These are phyloP conservation scores for Orbilia javanica DNA, from an alignment of 2,329 filamentous ascomycete species.

Conservation along the genomic window DNA sequence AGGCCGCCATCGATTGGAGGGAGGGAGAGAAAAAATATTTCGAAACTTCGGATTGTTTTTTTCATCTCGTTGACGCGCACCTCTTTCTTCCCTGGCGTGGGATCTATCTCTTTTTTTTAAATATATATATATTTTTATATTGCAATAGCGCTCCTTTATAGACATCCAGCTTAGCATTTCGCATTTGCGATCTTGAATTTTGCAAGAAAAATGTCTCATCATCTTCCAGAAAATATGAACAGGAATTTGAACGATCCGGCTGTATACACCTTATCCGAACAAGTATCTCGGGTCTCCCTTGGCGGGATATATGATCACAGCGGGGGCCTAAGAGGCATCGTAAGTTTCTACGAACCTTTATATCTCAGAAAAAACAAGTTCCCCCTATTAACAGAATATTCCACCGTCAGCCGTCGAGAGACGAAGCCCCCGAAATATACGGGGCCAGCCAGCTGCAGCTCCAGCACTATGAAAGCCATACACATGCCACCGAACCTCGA, in stretches of 20 bases:
- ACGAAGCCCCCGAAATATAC: slow-evolving; percentile 8
- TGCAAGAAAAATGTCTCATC: slow-evolving; percentile 14
- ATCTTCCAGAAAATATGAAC: slow-evolving; percentile 1
- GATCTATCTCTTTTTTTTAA: too few species aligned
- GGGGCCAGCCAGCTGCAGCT: not conserved
- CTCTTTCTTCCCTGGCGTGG: too few species aligned
- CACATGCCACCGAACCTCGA: slow-evolving; percentile 13
- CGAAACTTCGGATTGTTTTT: not conserved
- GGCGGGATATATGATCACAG: not conserved
- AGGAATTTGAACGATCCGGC: not conserved
- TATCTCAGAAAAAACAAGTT: not conserved
- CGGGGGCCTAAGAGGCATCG: not conserved
- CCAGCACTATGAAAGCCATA: not conserved
- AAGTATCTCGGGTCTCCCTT: slow-evolving; percentile 19
- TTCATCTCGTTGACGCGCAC: not conserved
- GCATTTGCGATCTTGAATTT: not conserved
- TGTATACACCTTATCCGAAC: slow-evolving; percentile 24
- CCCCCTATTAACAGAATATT: not conserved
- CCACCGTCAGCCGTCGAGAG: not conserved
- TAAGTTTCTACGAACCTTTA: not conserved
- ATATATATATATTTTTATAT: too few species aligned
- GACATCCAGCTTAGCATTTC: not conserved
- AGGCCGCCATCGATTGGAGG: not conserved
- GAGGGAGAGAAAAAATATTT: not conserved
- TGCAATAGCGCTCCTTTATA: too few species aligned